Percentiles rank a stretch among this genome's conserved stretches.
Conservation (phyloP, 2,329 filamentous ascomycete genomes). For the Penicillium sp. region DNA sequence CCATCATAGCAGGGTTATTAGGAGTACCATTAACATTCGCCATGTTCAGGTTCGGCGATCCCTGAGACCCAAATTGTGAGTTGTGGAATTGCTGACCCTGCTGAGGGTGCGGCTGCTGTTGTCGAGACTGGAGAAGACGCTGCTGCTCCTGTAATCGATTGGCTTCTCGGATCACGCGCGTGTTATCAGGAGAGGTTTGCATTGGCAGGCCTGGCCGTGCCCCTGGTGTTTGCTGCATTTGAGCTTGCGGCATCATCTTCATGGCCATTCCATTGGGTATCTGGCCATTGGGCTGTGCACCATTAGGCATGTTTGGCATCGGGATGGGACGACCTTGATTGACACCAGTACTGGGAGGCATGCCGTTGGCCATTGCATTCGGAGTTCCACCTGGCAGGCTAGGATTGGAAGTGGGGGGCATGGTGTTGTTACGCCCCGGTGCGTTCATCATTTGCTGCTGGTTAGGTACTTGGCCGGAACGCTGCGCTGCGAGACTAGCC, state of each 20-base stretch:
- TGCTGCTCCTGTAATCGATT: conserved; percentile 52
- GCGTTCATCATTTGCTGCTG: conserved; percentile 39
- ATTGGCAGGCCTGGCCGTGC: conserved; percentile 45
- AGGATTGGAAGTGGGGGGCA: conserved; percentile 36
- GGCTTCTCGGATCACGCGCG: conserved; percentile 49
- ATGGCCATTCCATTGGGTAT: conserved; percentile 58
- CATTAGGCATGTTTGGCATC: conserved; percentile 44
- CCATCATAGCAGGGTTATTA: conserved; percentile 46
- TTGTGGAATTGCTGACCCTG: conserved; percentile 38
- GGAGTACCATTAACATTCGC: conserved; percentile 40
- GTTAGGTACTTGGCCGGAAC: conserved; percentile 42
- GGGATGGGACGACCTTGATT: conserved; percentile 41
- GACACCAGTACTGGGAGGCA: conserved; percentile 37
- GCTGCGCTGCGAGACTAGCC: conserved; percentile 45
- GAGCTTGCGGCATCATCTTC: conserved; percentile 53
- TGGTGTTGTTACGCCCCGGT: conserved; percentile 40
- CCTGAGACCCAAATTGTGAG: conserved; percentile 42
- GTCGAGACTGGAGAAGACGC: conserved; percentile 59
- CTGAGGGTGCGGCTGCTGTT: conserved; percentile 39
- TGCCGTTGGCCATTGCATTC: conserved; percentile 48
- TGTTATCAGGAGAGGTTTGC: conserved; percentile 55
- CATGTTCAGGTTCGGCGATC: conserved; percentile 46
- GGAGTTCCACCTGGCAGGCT: conserved; percentile 41
- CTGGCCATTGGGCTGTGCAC: conserved; percentile 48
- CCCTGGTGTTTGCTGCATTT: conserved; percentile 53